Conservation (phyloP, 176 grass and related monocot species). For the Cenchrus purpureus region DNA sequence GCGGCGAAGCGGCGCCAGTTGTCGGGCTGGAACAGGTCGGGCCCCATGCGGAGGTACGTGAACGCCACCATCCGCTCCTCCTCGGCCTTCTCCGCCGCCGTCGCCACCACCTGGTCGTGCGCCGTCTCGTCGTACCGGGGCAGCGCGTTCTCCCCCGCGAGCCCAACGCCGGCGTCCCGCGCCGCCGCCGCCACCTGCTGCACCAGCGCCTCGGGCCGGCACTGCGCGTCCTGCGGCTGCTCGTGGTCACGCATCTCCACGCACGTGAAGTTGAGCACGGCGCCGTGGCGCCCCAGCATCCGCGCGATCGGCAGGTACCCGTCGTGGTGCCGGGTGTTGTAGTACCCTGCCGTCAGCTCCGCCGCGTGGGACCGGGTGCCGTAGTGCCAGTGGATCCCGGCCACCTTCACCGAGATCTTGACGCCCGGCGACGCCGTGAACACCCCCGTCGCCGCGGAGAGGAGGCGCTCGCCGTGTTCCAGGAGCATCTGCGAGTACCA, state of each 20-base stretch:
- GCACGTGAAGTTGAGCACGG: constrained; percentile 84
- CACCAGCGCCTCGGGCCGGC: constrained; percentile 68
- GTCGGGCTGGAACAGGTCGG: constrained; percentile 62
- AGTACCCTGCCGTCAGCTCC: constrained; percentile 78
- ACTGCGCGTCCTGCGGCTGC: constrained; percentile 69
- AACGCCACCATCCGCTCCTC: constrained; percentile 75
- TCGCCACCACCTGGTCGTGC: constrained; percentile 59
- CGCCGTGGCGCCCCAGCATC: constrained; percentile 50
- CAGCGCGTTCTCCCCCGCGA: constrained; percentile 74
- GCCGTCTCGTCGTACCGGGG: constrained; percentile 71
- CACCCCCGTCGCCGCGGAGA: constrained; percentile 46
- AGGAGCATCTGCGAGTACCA: constrained; percentile 79
- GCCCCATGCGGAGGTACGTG: constrained; percentile 80
- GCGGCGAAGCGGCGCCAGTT: constrained; percentile 75
- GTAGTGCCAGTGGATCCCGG: constrained; percentile 88
- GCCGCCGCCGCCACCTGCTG: constrained; percentile 65
- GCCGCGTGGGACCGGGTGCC: constrained; percentile 67
- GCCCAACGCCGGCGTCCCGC: constrained; percentile 40
- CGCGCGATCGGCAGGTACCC: constrained; percentile 66
- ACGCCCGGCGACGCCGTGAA: constrained; percentile 28
- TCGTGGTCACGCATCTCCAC: constrained; percentile 81
- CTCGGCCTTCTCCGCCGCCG: constrained; percentile 37
- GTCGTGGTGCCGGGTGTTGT: constrained; percentile 66
- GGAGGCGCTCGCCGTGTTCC: constrained; percentile 68
- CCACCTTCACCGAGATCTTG: constrained; percentile 70